Evolutionary conservation across 2,329 filamentous ascomycete species (phyloP).

Genomic region (Fusarium sp.): DNA sequence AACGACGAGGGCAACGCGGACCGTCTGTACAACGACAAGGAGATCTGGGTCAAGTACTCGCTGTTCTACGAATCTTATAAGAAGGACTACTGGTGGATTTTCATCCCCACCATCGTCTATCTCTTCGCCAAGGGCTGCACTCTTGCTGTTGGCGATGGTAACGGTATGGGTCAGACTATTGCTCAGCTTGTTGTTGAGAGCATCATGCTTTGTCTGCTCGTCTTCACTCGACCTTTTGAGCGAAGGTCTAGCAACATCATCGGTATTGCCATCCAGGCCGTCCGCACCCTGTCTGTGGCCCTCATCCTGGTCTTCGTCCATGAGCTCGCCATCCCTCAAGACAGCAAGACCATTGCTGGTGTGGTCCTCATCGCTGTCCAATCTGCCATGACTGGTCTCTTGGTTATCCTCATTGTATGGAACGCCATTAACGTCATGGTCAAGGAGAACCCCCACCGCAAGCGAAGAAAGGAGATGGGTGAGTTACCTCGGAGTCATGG

Average conservation of each 20-base stretch:
- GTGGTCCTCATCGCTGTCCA: slow-evolving; percentile 96
- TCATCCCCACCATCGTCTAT: slow-evolving; percentile 90
- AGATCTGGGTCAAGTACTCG: slow-evolving; percentile 94
- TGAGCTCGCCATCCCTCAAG: slow-evolving; percentile 89
- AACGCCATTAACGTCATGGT: slow-evolving; percentile 88
- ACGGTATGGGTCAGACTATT: slow-evolving; percentile 85
- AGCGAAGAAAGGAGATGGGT: slow-evolving; percentile 91
- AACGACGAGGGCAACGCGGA: slow-evolving; percentile 79
- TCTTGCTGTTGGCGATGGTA: slow-evolving; percentile 86
- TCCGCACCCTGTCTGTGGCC: slow-evolving; percentile 88
- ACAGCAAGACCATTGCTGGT: slow-evolving; percentile 93
- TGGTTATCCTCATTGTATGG: slow-evolving; percentile 90
- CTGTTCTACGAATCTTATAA: slow-evolving; percentile 98
- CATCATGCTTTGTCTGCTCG: slow-evolving; percentile 81
- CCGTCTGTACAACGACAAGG: slow-evolving; percentile 88
- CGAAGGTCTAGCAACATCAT: slow-evolving; percentile 91
- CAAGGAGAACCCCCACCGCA: slow-evolving; percentile 91
- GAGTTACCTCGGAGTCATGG: slow-evolving; percentile 59
- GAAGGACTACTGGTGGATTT: slow-evolving; percentile 97
- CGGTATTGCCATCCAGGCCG: slow-evolving; percentile 91
- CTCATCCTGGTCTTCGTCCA: slow-evolving; percentile 96
- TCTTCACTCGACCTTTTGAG: slow-evolving; percentile 90
- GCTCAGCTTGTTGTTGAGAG: slow-evolving; percentile 87
- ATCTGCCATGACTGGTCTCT: slow-evolving; percentile 82
- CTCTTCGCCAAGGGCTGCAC: slow-evolving; percentile 91